These are phyloP conservation scores for Amanita phalloides DNA, from an alignment of 768 basidiomycete genomes.

Conservation along the genomic window DNA sequence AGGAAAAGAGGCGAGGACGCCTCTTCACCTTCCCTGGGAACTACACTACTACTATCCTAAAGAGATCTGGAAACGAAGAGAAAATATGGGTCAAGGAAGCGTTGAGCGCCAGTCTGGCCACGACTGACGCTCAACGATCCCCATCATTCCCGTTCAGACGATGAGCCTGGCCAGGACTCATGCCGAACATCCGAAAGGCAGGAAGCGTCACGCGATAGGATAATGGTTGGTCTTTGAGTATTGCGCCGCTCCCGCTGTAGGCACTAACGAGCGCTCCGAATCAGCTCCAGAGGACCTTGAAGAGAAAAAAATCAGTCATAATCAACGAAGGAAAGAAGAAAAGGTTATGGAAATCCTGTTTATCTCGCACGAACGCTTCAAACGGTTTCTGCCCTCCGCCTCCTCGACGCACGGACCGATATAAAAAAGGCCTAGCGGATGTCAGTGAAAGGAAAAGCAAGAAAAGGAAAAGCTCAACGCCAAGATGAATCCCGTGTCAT, in stretches of 20 bases:
- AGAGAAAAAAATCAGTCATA: no score
- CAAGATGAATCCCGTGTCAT: neutral
- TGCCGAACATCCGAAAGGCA: neutral
- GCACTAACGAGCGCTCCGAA: no score
- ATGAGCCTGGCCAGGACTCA: neutral
- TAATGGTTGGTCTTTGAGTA: neutral
- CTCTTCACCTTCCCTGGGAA: neutral
- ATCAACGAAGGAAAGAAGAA: no score
- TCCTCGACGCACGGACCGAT: neutral
- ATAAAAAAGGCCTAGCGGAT: neutral
- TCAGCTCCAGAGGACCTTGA: no score
- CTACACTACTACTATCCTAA: neutral
- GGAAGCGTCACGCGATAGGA: neutral
- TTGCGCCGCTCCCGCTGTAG: no score
- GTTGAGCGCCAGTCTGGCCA: neutral
- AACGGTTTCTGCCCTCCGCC: no score
- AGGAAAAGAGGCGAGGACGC: neutral
- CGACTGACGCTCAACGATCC: neutral
- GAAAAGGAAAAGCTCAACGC: neutral
- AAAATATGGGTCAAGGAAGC: neutral
- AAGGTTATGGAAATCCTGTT: no score
- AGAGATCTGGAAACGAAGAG: neutral
- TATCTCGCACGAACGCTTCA: no score
- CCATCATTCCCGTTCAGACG: neutral
- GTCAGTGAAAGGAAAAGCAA: neutral